Percentiles rank a stretch among this genome's conserved stretches.
Conservation (phyloP, 192 early-diverging fungal species). For the Backusella liffmaniae region DNA sequence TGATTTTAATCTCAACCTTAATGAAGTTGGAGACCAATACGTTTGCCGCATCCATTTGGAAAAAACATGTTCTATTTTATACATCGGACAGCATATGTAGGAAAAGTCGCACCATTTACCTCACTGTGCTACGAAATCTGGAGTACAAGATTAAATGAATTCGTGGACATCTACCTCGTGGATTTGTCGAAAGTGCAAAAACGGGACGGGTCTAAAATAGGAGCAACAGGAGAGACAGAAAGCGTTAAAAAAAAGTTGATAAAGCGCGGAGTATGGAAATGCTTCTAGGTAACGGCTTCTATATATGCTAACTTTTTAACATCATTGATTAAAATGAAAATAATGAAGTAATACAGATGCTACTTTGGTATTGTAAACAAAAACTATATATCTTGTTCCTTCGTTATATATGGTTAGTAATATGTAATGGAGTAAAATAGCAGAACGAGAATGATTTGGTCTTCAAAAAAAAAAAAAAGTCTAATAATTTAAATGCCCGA, state of each 20-base stretch:
- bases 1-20: neutral
- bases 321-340: neutral
- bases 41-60: neutral
- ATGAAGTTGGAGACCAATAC: neutral
- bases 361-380: neutral
- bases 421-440: neutral
- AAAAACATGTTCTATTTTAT: neutral
- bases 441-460: neutral
- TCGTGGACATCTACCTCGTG: neutral
- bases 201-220: neutral
- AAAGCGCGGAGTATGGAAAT: neutral
- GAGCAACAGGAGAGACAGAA: neutral
- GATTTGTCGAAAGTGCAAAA: constrained; percentile 5
- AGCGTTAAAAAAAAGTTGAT: neutral
- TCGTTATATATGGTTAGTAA: neutral
- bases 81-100: neutral
- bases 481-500: neutral
- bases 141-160: neutral
- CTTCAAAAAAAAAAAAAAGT: neutral
- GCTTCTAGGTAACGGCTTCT: neutral
- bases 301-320: neutral
- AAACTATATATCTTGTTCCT: neutral
- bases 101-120: neutral
- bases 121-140: neutral
- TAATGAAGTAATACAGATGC: neutral